Evolutionary conservation across 2,329 filamentous ascomycete genomes (phyloP).

Genomic region (Cercospora citrullina): DNA sequence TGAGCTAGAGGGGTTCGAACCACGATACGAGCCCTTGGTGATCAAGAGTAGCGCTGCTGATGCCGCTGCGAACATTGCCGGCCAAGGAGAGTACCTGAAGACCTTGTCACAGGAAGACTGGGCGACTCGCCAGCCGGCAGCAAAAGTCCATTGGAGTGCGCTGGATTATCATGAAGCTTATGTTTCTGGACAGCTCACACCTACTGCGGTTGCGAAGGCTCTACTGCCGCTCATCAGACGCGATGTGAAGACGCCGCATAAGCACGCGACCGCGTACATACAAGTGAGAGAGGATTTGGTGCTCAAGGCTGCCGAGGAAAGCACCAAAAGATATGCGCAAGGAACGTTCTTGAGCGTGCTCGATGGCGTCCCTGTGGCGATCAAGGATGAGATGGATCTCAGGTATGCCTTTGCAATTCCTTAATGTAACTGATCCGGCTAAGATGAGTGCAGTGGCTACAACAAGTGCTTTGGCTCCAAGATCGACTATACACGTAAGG

Average conservation of each 20-base stretch:
- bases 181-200: constrained; percentile 67
- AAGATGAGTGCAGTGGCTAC: constrained; percentile 58
- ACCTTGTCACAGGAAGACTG: constrained; percentile 22
- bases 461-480: constrained; percentile 65
- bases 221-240: constrained; percentile 70
- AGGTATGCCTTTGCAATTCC: neutral
- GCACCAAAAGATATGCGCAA: constrained; percentile 68
- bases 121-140: constrained; percentile 26
- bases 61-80: constrained; percentile 1
- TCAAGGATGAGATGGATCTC: constrained; percentile 79
- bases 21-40: constrained; percentile 61
- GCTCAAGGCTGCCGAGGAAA: constrained; percentile 68
- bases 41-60: constrained; percentile 45
- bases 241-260: constrained; percentile 51
- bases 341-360: constrained; percentile 67
- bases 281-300: constrained; percentile 64
- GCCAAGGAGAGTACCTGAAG: constrained; percentile 9
- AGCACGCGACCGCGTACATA: constrained; percentile 73
- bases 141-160: constrained; percentile 52
- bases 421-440: neutral
- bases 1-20: constrained; percentile 55
- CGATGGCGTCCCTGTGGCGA: constrained; percentile 78
- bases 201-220: constrained; percentile 67
- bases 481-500: constrained; percentile 55
- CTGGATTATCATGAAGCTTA: constrained; percentile 78